A percentile compares a stretch with the other conserved stretches of the same genome.
phyloP scores from a whole-genome alignment of 164 flowering plant species.

The Euptelea pleiosperma region DNA sequence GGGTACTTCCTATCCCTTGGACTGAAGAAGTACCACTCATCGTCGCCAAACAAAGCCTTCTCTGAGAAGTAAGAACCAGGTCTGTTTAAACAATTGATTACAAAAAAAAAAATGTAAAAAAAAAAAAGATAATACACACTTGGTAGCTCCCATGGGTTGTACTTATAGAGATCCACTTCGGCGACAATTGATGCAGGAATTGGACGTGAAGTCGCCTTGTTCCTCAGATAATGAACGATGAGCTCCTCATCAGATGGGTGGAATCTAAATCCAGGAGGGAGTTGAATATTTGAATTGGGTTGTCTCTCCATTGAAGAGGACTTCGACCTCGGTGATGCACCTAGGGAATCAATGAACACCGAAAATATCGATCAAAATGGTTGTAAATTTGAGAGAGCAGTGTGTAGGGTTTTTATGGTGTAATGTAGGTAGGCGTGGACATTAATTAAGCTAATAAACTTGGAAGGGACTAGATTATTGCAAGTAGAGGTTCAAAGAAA shows the following conservation, averaged over 20 bases:
- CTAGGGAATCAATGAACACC: conserved; percentile 10
- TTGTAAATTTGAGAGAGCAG: conserved; percentile 5
- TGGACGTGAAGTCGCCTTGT: conserved; percentile 32
- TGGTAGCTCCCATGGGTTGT: conserved; percentile 53
- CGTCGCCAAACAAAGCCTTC: conserved; percentile 49
- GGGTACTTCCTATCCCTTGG: conserved; percentile 55
- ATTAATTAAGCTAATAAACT: background rate
- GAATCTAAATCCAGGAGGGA: conserved; percentile 52
- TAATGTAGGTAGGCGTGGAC: conserved; percentile 15
- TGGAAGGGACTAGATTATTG: too few relatives aligned
- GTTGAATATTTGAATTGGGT: conserved; percentile 15
- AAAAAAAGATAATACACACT: conserved; percentile 23
- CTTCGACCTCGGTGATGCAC: conserved; percentile 8
- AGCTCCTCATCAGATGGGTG: conserved; percentile 59
- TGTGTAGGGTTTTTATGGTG: conserved; percentile 12
- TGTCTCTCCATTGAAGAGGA: too few relatives aligned
- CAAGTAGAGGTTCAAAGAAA: background rate
- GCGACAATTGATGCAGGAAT: conserved; percentile 33
- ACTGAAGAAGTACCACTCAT: conserved; percentile 56
- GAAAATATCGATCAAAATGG: conserved; percentile 18
- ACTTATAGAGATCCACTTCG: conserved; percentile 44
- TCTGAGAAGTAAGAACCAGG: too few relatives aligned
- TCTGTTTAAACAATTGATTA: too few relatives aligned
- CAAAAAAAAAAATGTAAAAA: background rate
- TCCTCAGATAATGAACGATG: conserved; percentile 39